A percentile compares a stretch with the other conserved stretches of the same genome.
Evolutionary conservation across 345 rosid genomes (phyloP).

Genomic region (Eucalyptus regnans): DNA sequence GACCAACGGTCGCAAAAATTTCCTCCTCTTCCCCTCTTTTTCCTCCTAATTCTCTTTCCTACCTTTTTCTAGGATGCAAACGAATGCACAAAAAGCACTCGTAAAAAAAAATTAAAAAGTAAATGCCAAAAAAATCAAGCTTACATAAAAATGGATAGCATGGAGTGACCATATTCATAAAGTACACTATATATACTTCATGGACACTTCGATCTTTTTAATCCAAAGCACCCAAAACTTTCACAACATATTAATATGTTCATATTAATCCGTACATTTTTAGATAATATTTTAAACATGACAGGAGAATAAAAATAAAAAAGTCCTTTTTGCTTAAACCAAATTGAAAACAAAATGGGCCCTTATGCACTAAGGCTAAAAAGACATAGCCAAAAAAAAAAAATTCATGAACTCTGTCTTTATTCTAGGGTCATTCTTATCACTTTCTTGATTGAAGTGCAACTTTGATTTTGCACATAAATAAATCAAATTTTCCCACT

Average conservation of each 20-base stretch:
- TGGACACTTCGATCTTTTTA: background rate
- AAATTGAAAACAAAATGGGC: background rate
- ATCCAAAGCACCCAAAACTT: background rate
- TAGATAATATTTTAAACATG: background rate
- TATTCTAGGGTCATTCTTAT: background rate
- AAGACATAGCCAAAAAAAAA: background rate
- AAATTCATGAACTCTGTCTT: background rate
- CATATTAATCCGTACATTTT: background rate
- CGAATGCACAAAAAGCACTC: background rate
- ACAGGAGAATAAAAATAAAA: background rate
- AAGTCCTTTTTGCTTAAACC: background rate
- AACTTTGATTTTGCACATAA: background rate
- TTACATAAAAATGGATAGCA: background rate
- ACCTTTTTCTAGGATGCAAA: background rate
- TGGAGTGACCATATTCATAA: background rate
- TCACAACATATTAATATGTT: background rate
- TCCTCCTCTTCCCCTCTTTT: background rate
- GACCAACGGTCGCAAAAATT: background rate
- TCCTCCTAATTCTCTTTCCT: background rate
- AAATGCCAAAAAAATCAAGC: background rate
- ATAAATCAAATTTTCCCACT: background rate
- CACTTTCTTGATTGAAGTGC: background rate
- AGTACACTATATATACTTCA: background rate
- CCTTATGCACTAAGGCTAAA: background rate
- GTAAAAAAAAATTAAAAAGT: background rate